Evolutionary conservation across 2,329 filamentous ascomycete genomes (phyloP).

Genomic region (Neophaeococcomyces aloes): DNA sequence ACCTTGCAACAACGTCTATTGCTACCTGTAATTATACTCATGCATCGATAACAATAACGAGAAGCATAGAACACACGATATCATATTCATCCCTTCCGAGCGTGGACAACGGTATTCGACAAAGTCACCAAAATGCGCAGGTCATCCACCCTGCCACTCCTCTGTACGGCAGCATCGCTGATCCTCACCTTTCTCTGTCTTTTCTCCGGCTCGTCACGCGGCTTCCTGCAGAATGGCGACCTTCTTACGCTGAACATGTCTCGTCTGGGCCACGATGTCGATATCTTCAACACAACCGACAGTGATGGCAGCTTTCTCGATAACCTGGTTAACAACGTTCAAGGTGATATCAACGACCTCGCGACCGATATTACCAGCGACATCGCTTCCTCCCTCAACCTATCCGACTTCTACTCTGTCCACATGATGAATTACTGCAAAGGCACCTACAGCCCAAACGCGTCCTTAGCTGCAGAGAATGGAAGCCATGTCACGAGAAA

Average conservation of each 20-base stretch:
- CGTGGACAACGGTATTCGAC: too few relatives aligned
- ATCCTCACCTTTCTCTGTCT: constrained; percentile 50
- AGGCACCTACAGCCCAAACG: constrained; percentile 30
- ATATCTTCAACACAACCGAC: constrained; percentile 24
- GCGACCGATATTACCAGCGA: constrained; percentile 29
- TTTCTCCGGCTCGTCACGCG: constrained; percentile 48
- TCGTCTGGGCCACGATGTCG: constrained; percentile 35
- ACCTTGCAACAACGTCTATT: too few relatives aligned
- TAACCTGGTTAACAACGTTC: constrained; percentile 31
- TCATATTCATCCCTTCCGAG: too few relatives aligned
- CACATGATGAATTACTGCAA: constrained; percentile 53
- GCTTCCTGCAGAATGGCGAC: constrained; percentile 47
- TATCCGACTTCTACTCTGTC: constrained; percentile 52
- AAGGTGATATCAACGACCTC: constrained; percentile 31
- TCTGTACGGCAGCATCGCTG: constrained; percentile 44
- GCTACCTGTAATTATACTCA: too few relatives aligned
- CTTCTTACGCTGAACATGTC: constrained; percentile 52
- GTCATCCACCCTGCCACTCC: constrained; percentile 40
- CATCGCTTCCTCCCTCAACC: constrained; percentile 39
- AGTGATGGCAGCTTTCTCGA: constrained; percentile 27
- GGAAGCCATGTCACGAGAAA: constrained; percentile 37
- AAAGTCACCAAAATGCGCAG: constrained; percentile 32
- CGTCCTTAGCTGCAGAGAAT: constrained; percentile 16
- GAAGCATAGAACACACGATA: too few relatives aligned
- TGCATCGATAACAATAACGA: too few relatives aligned